phyloP scores from a whole-genome alignment of 192 early-diverging fungal species.

The Rhizoclosmatium globosum region DNA sequence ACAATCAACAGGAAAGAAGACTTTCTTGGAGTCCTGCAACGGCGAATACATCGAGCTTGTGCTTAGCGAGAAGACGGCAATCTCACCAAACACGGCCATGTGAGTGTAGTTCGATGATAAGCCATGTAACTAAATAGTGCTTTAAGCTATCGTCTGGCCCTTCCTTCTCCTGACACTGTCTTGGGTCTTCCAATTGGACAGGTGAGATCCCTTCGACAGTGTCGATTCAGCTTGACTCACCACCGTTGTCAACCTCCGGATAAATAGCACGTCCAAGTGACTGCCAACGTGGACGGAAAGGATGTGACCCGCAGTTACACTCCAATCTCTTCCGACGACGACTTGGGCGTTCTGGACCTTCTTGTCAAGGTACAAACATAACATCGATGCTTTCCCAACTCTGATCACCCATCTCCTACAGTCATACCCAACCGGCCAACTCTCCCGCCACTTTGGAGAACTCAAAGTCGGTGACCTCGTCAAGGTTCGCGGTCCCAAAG shows the following conservation, averaged over 20 bases:
- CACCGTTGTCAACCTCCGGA: not conserved
- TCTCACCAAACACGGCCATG: slow-evolving; percentile 89
- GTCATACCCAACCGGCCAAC: slow-evolving; percentile 38
- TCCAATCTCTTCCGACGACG: slow-evolving; percentile 84
- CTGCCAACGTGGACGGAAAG: slow-evolving; percentile 85
- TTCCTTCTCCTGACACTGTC: slow-evolving; percentile 69
- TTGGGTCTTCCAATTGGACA: slow-evolving; percentile 95
- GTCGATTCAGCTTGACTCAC: not conserved
- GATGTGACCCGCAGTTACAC: slow-evolving; percentile 89
- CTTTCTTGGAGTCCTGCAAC: not conserved
- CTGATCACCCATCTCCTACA: not conserved
- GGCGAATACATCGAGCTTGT: slow-evolving; percentile 42
- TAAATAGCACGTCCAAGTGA: slow-evolving; percentile 82
- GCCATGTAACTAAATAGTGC: not conserved
- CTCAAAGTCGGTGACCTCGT: slow-evolving; percentile 79
- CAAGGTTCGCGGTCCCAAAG: slow-evolving; percentile 87
- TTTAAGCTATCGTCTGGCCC: slow-evolving; percentile 82
- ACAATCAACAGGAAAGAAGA: too few relatives aligned
- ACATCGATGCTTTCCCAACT: not conserved
- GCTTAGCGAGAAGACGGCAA: slow-evolving; percentile 75
- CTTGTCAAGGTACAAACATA: slow-evolving; percentile 78
- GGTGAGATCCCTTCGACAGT: slow-evolving; percentile 12
- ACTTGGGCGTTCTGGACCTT: slow-evolving; percentile 88
- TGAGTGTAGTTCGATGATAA: slow-evolving; percentile 42
- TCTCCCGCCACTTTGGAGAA: slow-evolving; percentile 39